These are phyloP conservation scores for Chrysanthemum seticuspe DNA, from an alignment of 129 eudicot genomes.

Conservation along the genomic window DNA sequence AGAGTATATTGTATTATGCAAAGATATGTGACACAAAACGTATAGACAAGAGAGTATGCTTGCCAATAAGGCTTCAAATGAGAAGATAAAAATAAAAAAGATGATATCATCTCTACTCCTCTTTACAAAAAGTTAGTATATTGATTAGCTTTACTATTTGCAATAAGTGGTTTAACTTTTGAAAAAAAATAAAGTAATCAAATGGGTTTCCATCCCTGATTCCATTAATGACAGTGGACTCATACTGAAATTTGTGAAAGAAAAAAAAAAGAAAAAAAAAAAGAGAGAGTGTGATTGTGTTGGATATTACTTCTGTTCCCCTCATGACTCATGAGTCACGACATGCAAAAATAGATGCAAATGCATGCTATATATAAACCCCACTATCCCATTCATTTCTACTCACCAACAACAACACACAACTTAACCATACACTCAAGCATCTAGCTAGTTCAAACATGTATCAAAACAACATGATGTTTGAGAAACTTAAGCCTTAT, in stretches of 20 bases:
- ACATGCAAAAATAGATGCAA: conserved; percentile 22
- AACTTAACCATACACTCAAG: background rate
- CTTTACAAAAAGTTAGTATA: conserved; percentile 23
- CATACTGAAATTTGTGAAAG: conserved; percentile 28
- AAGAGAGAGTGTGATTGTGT: conserved; percentile 3
- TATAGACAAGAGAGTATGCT: conserved; percentile 16
- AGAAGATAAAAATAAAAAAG: conserved; percentile 25
- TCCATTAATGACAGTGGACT: conserved; percentile 42
- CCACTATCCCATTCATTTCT: conserved; percentile 18
- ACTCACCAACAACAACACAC: conserved; percentile 24
- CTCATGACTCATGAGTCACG: background rate
- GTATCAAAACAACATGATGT: conserved; percentile 27
- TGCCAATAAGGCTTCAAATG: conserved; percentile 13
- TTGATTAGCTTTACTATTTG: conserved; percentile 35
- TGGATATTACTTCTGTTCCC: conserved; percentile 14
- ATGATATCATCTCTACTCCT: conserved; percentile 28
- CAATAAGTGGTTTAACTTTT: conserved; percentile 33
- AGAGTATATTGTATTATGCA: background rate
- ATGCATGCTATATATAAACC: conserved; percentile 30
- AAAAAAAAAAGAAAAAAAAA: background rate
- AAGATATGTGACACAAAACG: background rate
- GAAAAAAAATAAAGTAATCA: conserved; percentile 34
- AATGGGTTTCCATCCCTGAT: conserved; percentile 43
- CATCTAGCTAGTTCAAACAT: background rate
- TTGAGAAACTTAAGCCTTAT: conserved; percentile 49